Percentiles rank a stretch among this genome's conserved stretches.
Evolutionary conservation across 2,329 filamentous ascomycete genomes (phyloP).

Genomic region (Penicillium italicum): DNA sequence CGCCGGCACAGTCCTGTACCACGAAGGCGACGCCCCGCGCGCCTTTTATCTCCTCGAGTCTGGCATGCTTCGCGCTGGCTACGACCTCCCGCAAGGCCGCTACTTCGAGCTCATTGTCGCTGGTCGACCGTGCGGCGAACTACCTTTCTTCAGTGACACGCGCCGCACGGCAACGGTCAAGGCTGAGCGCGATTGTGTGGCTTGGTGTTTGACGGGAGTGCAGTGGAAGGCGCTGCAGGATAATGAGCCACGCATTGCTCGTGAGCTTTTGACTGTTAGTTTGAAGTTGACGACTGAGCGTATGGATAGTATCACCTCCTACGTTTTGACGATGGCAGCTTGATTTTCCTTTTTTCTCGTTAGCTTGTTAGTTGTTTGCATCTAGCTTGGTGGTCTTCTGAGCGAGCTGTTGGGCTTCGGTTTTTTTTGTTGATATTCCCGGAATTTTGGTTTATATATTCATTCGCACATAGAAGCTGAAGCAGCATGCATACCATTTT

Average conservation of each 20-base stretch:
- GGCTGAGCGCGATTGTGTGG: slow-evolving; percentile 75
- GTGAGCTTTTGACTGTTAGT: slow-evolving; percentile 80
- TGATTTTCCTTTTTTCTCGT: background rate
- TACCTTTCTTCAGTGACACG: slow-evolving; percentile 94
- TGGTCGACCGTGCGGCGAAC: slow-evolving; percentile 89
- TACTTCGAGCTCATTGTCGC: slow-evolving; percentile 90
- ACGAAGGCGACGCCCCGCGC: slow-evolving; percentile 68
- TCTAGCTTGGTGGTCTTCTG: slow-evolving; percentile 7
- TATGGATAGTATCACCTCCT: slow-evolving; percentile 69
- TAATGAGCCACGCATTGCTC: slow-evolving; percentile 70
- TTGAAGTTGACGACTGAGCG: slow-evolving; percentile 91
- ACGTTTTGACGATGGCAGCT: slow-evolving; percentile 31
- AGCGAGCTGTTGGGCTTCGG: background rate
- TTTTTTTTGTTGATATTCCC: background rate
- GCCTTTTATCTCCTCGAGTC: slow-evolving; percentile 89
- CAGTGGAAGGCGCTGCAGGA: slow-evolving; percentile 70
- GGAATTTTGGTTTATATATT: background rate
- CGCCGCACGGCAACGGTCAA: slow-evolving; percentile 79
- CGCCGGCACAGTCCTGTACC: slow-evolving; percentile 71
- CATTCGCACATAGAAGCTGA: background rate
- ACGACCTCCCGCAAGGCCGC: slow-evolving; percentile 81
- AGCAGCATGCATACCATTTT: background rate
- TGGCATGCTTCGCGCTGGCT: slow-evolving; percentile 85
- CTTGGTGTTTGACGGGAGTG: slow-evolving; percentile 73
- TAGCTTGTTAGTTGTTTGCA: background rate